phyloP scores from a whole-genome alignment of 2,329 filamentous ascomycete genomes.

The Cladosporium sphaerospermum region DNA sequence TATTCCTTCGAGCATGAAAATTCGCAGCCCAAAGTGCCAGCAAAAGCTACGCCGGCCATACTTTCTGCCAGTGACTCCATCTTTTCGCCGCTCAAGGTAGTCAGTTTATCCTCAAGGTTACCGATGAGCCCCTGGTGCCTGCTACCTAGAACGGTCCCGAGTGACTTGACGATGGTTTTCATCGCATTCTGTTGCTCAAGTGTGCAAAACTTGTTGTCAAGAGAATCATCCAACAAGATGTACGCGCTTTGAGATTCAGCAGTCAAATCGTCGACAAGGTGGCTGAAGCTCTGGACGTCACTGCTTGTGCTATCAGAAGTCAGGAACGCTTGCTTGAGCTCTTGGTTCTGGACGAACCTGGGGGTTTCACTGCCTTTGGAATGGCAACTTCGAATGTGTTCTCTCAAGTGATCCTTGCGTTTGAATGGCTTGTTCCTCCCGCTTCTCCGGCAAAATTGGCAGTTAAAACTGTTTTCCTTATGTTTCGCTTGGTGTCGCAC shows the following conservation, averaged over 20 bases:
- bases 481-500: neutral
- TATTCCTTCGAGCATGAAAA: no score
- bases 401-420: neutral
- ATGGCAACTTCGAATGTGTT: constrained; percentile 5
- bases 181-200: constrained; percentile 1
- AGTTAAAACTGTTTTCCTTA: neutral
- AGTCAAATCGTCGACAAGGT: neutral
- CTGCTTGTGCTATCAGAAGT: neutral
- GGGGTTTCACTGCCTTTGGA: neutral
- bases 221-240: neutral
- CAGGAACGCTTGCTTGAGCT: neutral
- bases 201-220: neutral
- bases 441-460: neutral
- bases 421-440: neutral
- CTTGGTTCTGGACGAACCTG: neutral
- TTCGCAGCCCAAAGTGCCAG: no score
- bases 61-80: neutral
- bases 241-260: neutral
- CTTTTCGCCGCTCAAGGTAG: neutral
- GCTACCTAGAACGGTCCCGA: neutral
- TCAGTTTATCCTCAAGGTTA: neutral
- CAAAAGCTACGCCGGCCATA: constrained; percentile 4
- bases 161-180: neutral
- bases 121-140: neutral
- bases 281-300: neutral